phyloP scores from a whole-genome alignment of 805 yeast species.

The Candida palmyrensis region DNA sequence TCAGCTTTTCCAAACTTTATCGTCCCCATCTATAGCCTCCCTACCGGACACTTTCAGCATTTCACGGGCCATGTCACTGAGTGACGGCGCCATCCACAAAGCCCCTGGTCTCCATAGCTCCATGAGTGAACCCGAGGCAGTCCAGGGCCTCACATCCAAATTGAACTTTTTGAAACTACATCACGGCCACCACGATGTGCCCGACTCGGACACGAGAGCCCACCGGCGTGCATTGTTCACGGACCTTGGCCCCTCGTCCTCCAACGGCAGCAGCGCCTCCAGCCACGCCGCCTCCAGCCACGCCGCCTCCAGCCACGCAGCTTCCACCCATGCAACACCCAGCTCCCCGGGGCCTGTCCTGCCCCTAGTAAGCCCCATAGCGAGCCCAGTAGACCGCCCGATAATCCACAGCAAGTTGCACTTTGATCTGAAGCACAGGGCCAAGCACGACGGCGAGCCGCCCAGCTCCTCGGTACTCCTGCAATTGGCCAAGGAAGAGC shows the following conservation, averaged over 20 bases:
- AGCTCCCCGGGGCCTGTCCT: constrained; percentile 1
- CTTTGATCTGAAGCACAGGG: constrained; percentile 17
- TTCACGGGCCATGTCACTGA: no score
- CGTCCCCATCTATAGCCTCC: no score
- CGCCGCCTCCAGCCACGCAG: not conserved
- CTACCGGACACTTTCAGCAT: no score
- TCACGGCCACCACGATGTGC: no score
- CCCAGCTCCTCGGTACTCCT: constrained; percentile 18
- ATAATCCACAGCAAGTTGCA: constrained; percentile 26
- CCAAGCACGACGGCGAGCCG: constrained; percentile 3
- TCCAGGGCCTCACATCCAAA: no score
- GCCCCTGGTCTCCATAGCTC: no score
- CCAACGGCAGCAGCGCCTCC: not conserved
- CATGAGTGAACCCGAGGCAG: no score
- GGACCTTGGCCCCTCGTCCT: not conserved
- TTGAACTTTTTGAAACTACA: no score
- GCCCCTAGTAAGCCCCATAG: no score
- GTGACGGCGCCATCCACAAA: no score
- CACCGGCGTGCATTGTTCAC: not conserved
- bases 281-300: not conserved
- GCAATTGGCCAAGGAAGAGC: constrained; percentile 33
- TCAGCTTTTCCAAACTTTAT: no score
- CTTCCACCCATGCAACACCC: not conserved
- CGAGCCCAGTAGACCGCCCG: constrained; percentile 13
- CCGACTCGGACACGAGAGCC: not conserved